These are phyloP conservation scores for Actinomortierella ambigua DNA, from an alignment of 371 early-diverging fungal genomes.

Conservation along the genomic window DNA sequence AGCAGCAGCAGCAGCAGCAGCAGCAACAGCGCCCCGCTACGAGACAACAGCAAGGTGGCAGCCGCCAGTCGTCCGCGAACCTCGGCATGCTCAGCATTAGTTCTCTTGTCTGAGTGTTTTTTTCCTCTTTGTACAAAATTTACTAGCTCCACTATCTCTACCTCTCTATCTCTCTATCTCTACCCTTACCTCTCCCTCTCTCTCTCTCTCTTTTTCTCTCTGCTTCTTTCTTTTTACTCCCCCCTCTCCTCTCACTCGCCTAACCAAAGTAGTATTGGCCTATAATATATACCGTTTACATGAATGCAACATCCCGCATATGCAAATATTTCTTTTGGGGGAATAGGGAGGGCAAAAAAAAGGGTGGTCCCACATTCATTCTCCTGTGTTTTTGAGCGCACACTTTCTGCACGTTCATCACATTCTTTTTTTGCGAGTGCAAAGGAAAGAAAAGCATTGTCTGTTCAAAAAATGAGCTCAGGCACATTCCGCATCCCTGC, in stretches of 20 bases:
- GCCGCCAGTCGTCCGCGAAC: slow-evolving; percentile 32
- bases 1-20: slow-evolving; percentile 28
- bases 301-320: slow-evolving; percentile 32
- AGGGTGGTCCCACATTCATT: not conserved
- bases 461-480: no score
- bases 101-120: slow-evolving; percentile 35
- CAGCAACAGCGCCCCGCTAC: slow-evolving; percentile 24
- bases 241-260: not conserved
- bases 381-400: no score
- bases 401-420: no score
- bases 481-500: no score
- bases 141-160: slow-evolving; percentile 7
- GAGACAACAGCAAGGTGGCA: slow-evolving; percentile 22
- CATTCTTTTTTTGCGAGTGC: no score
- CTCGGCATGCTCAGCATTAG: slow-evolving; percentile 24
- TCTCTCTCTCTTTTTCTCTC: slow-evolving; percentile 1
- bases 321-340: slow-evolving; percentile 8
- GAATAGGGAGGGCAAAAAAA: not conserved
- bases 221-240: not conserved
- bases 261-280: not conserved
- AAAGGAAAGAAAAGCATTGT: no score
- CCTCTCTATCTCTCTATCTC: not conserved
- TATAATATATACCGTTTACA: slow-evolving; percentile 11
- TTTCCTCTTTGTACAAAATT: slow-evolving; percentile 27
- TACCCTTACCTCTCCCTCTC: not conserved